A percentile compares a stretch with the other conserved stretches of the same genome.
Evolutionary conservation across 148 eudicot species (phyloP).

Genomic region (Dysphania ambrosioides): DNA sequence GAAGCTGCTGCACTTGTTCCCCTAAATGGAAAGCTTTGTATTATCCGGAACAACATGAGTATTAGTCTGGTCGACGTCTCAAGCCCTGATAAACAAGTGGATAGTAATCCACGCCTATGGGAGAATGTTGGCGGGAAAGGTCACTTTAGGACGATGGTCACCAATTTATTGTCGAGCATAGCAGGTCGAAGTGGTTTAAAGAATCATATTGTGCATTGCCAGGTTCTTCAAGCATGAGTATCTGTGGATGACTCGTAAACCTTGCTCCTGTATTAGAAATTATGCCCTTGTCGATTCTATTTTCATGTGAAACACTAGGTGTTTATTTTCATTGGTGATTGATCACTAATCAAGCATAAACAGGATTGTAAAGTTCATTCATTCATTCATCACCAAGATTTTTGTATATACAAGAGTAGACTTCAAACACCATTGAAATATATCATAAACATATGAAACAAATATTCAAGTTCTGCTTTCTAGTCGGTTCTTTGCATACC

Average conservation of each 20-base stretch:
- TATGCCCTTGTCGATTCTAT: neutral
- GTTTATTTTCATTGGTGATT: too few species aligned
- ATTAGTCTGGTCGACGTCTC: slow-evolving; percentile 82
- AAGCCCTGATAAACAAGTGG: slow-evolving; percentile 65
- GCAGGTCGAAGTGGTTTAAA: slow-evolving; percentile 72
- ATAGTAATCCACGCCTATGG: slow-evolving; percentile 82
- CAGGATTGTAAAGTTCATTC: too few species aligned
- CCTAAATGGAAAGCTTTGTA: slow-evolving; percentile 86
- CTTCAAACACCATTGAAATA: too few species aligned
- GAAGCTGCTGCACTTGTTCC: slow-evolving; percentile 96
- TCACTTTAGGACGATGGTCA: slow-evolving; percentile 63
- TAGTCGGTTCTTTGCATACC: too few species aligned
- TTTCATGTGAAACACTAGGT: too few species aligned
- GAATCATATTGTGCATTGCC: slow-evolving; percentile 90
- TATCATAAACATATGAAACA: too few species aligned
- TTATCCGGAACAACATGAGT: slow-evolving; percentile 89
- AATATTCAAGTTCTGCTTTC: too few species aligned
- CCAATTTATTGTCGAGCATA: slow-evolving; percentile 77
- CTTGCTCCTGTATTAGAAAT: slow-evolving; percentile 7
- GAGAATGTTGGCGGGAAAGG: slow-evolving; percentile 72
- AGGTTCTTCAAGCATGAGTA: slow-evolving; percentile 71
- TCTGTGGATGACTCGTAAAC: neutral
- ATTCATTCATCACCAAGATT: too few species aligned
- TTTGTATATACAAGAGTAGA: too few species aligned
- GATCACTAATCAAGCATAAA: too few species aligned